Evolutionary conservation across 352 stramenopile genomes (phyloP), one percentile per base, ranked within the genome.

Genomic region (Phytopythium litorale): DNA sequence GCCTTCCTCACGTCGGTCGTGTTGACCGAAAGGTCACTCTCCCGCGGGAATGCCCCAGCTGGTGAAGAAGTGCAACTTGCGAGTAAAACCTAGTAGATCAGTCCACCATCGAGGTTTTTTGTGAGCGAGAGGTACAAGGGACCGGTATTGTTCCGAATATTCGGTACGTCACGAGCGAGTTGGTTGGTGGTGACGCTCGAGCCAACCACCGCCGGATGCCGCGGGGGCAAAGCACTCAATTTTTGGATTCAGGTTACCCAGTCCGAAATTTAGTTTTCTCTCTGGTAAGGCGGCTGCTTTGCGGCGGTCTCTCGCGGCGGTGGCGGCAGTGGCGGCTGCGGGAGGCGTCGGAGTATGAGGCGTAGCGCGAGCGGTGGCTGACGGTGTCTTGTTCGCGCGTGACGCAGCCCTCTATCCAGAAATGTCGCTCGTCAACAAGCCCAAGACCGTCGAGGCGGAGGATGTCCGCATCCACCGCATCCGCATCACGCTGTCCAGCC

Each of bases 401-500:
- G 16, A 19, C 60, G 30, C 60, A 92, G 81, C 84, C 85, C 85
- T 94, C 81, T 84, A 94, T 94, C 83, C 85, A 92, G 66, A 70
- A 70, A 94, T 94, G 85, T 94, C 85, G 67, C 75, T 89, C 72
- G 79, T 91, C 65, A 88, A 82, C 76, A 94, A 94, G 83, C 81
- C 81, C 52, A 92, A 92, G 79, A 89, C 79, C 71, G 82, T 94
- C 66, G 85, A 94, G 65, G 80, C 73, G 66, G 87, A 94, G 62
- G 84, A 94, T 67, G 86, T 80, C 63, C 81, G 80, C 70, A 96
- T 98, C 67, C 92, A 98, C 83, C 93, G 97, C 76, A 99, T 99
- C 81, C 95, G 98, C 68, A 99, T 99, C 87, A 99, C 97, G 69
- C 89, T 99, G 61, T 98, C 97, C 68, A 99, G 94, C 73, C 94